Percentiles rank a stretch among this genome's conserved stretches.
These are phyloP conservation scores for Cyclaneusma minus DNA, from an alignment of 2,329 filamentous ascomycete species.

Conservation along the genomic window DNA sequence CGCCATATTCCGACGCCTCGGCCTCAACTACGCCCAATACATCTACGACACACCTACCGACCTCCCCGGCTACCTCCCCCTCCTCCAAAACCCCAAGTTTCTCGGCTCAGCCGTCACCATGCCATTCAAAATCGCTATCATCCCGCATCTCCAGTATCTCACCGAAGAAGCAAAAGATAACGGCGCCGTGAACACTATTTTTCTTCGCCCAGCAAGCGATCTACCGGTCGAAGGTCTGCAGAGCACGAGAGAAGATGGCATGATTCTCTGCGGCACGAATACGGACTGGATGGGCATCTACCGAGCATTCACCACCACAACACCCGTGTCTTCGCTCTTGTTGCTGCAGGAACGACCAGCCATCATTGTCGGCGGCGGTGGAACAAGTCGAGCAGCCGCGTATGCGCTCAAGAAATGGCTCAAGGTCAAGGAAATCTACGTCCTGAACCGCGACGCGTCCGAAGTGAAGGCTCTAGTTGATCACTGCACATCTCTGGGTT, in stretches of 20 bases:
- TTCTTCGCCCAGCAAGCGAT: no score
- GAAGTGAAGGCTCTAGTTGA: constrained; percentile 55
- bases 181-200: constrained; percentile 70
- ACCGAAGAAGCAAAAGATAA: constrained; percentile 59
- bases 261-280: constrained; percentile 65
- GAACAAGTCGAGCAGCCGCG: constrained; percentile 62
- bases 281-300: constrained; percentile 69
- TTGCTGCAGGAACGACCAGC: constrained; percentile 45
- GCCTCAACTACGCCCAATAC: no score
- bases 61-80: constrained; percentile 32
- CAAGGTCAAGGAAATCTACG: constrained; percentile 51
- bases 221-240: constrained; percentile 27
- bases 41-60: no score
- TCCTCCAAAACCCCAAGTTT: constrained; percentile 41
- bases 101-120: constrained; percentile 64
- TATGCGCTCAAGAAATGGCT: constrained; percentile 61
- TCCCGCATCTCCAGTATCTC: constrained; percentile 56
- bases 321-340: constrained; percentile 25
- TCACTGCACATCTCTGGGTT: constrained; percentile 44
- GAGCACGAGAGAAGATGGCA: no score
- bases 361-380: constrained; percentile 59
- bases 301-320: constrained; percentile 25
- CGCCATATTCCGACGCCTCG: no score
- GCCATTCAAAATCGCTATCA: constrained; percentile 69
- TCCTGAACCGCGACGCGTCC: constrained; percentile 55